Evolutionary conservation across 805 yeast genomes (phyloP), one percentile per base, ranked within the genome.

Genomic region (Yarrowia alimentaria): DNA sequence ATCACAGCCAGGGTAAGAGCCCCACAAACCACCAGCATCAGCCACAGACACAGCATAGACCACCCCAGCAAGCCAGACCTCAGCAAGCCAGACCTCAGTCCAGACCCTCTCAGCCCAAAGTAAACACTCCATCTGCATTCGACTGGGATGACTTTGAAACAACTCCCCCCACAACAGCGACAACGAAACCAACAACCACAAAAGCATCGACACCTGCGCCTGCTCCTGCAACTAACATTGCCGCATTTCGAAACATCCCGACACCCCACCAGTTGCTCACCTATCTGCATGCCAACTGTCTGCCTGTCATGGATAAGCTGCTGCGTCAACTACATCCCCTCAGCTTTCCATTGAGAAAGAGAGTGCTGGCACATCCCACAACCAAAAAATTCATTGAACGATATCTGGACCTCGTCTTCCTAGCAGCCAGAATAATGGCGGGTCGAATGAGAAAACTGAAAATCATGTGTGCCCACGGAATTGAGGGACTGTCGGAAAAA

Each of bases 191-290:
- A 1, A n/a, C n/a, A n/a, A n/a, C n/a, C n/a, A n/a, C n/a, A 0
- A 24, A 21, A 3, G 5, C 21, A 4, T 14, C 12, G 16, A n/a
- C 29, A 4, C 11, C 5, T 13, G 7, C 31, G 1, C 3, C 22
- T 9, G n/a, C 32, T 18, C 13, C 32, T 2, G 3, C 24, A 4
- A 11, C 40, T 0, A n/a, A 24, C 12, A 7, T 37, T 4, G 10
- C 43, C 2, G 30, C 43, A 2, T 40, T 40, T 13, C n/a, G 33
- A 11, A 18, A 18, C 4, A 43, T 52, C 20, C 67, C 67, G 5
- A 61, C 63, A 12, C 66, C 71, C 9, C 66, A 56, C 31, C 61
- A 57, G 3, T 47, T 54, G 4, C 53, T 54, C 5, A 14, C 18
- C 1, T 56, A 12, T 1, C 60, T 54, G 1, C 60, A 51, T 6